Percentiles rank a stretch among this genome's conserved stretches.
phyloP scores from a whole-genome alignment of 176 grass and related monocot genomes.

The Phoenix dactylifera region DNA sequence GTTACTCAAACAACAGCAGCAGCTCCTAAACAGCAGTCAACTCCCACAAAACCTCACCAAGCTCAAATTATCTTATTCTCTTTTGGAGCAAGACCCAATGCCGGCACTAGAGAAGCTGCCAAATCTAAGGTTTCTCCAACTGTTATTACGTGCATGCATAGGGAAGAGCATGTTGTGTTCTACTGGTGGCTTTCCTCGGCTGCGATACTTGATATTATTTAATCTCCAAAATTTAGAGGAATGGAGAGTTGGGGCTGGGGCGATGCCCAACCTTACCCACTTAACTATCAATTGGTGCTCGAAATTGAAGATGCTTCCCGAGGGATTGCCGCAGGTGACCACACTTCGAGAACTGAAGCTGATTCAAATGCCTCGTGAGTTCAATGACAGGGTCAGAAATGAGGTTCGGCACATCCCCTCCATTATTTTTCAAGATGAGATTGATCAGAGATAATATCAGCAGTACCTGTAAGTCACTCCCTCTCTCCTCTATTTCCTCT shows the following conservation, averaged over 20 bases:
- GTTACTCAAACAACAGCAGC: too few relatives aligned
- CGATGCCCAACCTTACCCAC: slow-evolving; percentile 10
- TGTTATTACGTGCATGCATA: too few relatives aligned
- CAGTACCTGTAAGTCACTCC: too few relatives aligned
- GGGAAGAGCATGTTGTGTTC: background rate
- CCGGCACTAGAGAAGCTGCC: slow-evolving; percentile 14
- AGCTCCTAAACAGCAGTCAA: too few relatives aligned
- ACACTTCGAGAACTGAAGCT: slow-evolving; percentile 5
- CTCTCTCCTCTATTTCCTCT: too few relatives aligned
- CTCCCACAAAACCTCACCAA: too few relatives aligned
- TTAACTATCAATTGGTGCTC: background rate
- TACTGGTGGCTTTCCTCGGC: slow-evolving; percentile 1
- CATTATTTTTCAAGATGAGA: too few relatives aligned
- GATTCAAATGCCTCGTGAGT: too few relatives aligned
- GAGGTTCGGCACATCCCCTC: too few relatives aligned
- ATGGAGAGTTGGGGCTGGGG: slow-evolving; percentile 14
- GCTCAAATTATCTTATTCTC: background rate
- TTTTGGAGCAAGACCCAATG: slow-evolving; percentile 19
- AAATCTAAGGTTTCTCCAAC: slow-evolving; percentile 9
- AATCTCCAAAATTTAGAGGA: background rate
- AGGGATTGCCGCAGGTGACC: slow-evolving; percentile 8
- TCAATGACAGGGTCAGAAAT: too few relatives aligned
- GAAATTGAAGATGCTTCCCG: slow-evolving; percentile 11
- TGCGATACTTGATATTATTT: slow-evolving; percentile 2
- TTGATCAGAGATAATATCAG: too few relatives aligned